Evolutionary conservation across 371 early-diverging fungal species (phyloP), one percentile per base, ranked within the genome.

Genomic region (Actinomortierella wolfii): DNA sequence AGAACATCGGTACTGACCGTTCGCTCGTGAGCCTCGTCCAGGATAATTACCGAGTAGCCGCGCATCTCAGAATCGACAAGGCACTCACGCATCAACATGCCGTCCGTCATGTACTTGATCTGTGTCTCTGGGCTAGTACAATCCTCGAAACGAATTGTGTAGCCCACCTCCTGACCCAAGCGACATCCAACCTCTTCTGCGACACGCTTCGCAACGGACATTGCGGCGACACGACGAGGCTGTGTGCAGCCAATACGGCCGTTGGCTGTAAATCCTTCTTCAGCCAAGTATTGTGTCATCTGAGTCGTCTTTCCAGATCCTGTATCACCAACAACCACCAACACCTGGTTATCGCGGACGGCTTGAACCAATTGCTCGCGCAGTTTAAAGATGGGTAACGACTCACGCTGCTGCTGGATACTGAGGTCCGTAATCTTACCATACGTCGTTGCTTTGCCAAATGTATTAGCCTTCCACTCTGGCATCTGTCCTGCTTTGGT

Each of bases 261-360:
- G 18, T 77, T 61, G 21, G 81, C 77, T 0, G 91, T 86, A 68
- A 93, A 96, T 0, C 96, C 96, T 74, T 94, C 95, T 77, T 99
- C 97, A 14, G 91, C 89, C 52, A 99, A 79, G 68, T 98, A 99
- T 79, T 99, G 99, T 6, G 99, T 96, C 90, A 99, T 94, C 79
- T 99, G 99, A 5, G 99, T 99, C 0, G 99, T 99, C 78, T 99
- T 99, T 25, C 99, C 99, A 13, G 98, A 96, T 7, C 99, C 99
- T 3, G 99, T 99, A 59, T 98, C 98, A 41, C 98, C 98, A 21
- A 97, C 92, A 0, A 94, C 94, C 57, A 98, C 86, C 69, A 97
- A 64, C 54, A 97, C 85, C 81, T 97, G 97, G 74, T 97, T 92
- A 65, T 93, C 88, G 23, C 78, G 75, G 14, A 99, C 84, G 17